Evolutionary conservation across 768 basidiomycete genomes (phyloP).

Genomic region (Agrocybe chaxingu): DNA sequence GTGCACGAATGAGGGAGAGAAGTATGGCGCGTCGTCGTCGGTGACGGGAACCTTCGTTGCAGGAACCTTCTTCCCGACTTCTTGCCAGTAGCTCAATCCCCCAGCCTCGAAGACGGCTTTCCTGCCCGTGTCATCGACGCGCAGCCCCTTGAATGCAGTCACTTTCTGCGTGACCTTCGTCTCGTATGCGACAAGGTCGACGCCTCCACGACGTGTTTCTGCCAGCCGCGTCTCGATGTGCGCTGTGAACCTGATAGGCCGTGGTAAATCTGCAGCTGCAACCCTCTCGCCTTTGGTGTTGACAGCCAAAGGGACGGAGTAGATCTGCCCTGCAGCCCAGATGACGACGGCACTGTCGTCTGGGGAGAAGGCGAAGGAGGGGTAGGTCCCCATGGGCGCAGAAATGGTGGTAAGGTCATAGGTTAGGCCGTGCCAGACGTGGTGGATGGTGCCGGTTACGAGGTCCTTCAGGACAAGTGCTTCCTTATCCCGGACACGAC

Average conservation of each 20-base stretch:
- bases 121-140: conserved; percentile 50
- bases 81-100: conserved; percentile 52
- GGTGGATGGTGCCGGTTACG: conserved; percentile 57
- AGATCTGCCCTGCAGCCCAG: conserved; percentile 74
- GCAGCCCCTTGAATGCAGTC: conserved; percentile 59
- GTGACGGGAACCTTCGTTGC: conserved; percentile 43
- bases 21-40: conserved; percentile 49
- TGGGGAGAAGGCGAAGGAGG: conserved; percentile 68
- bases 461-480: conserved; percentile 75
- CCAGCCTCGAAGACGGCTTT: conserved; percentile 67
- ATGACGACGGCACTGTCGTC: conserved; percentile 59
- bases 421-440: conserved; percentile 66
- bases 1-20: conserved; percentile 66
- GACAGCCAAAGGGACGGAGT: conserved; percentile 51
- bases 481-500: conserved; percentile 70
- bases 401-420: conserved; percentile 64
- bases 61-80: conserved; percentile 29
- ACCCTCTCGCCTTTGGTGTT: conserved; percentile 54
- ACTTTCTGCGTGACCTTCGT: conserved; percentile 52
- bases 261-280: conserved; percentile 34
- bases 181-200: conserved; percentile 52
- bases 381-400: conserved; percentile 80
- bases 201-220: conserved; percentile 49
- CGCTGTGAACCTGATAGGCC: conserved; percentile 55
- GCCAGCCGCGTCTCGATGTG: conserved; percentile 64